Base-by-base conservation (phyloP, 1,139 yeast species). In the Yarrowia galli region DNA sequence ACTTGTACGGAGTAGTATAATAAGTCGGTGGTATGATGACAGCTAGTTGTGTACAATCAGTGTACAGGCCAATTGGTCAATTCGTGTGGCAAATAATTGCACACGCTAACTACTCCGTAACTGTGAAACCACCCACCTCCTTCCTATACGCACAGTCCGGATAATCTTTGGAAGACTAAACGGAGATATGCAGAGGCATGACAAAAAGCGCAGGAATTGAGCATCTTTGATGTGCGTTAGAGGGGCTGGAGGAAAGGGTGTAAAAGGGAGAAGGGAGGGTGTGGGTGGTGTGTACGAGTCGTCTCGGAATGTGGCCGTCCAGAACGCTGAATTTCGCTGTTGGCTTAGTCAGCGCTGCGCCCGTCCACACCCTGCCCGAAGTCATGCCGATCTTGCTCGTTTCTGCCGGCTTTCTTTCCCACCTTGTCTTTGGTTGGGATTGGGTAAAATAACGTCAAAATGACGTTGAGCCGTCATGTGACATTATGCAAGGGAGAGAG, bases 141-240 rank as follows among this genome's bases (percentile, higher is more conserved):
- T n/a, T n/a, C n/a, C n/a, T n/a, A n/a, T n/a, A 46, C 18, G 53
- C 38, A 48, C 36, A 8, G 25, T 46, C 32, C 58, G 58, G 58
- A 51, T 51, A 51, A 51, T 35, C 42, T 51, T n/a, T 35, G 42
- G 58, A 51, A 51, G 38, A 48, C 53, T 48, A 48, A 48, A 48
- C 35, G 15, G 22, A n/a, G 53, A 48, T n/a, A 48, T 48, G 53
- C 53, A 48, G 23, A 0, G 23, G 13, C 18, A 28, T 25, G n/a
- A 48, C 53, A n/a, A 28, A 28, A n/a, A 23, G 51, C 38, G 53
- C 53, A 48, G 53, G 36, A 46, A 2, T 10, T 28, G 53, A 9
- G 53, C 53, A 28, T 48, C 53, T 28, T 48, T 23, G 20, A 46
- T 25, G 53, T 48, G 53, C 53, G 53, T 28, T 25, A n/a, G 53